These are phyloP conservation scores for Inga leiocalycina DNA, from an alignment of 306 rosid species.

Conservation along the genomic window DNA sequence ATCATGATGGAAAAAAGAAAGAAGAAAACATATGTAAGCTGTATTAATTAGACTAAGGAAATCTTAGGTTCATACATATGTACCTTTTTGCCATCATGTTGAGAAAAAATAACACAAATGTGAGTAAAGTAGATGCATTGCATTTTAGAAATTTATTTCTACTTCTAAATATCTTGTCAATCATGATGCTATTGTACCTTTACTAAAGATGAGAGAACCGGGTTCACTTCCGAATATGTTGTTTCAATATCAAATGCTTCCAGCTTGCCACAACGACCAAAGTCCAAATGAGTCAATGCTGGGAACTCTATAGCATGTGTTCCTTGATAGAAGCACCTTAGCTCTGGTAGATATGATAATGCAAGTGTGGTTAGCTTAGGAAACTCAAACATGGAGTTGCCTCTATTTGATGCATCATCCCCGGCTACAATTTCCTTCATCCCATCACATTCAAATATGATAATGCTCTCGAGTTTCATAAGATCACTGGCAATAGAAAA, in stretches of 20 bases:
- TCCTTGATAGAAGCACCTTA: too few relatives aligned
- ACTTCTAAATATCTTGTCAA: not conserved
- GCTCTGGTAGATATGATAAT: too few relatives aligned
- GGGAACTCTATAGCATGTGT: not conserved
- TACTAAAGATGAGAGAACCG: not conserved
- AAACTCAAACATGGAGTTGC: too few relatives aligned
- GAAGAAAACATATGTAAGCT: not conserved
- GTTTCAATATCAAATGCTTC: not conserved
- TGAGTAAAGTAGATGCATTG: too few relatives aligned
- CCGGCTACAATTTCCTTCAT: too few relatives aligned
- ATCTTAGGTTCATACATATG: not conserved
- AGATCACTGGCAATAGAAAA: too few relatives aligned
- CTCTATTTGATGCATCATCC: too few relatives aligned
- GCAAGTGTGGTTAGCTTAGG: too few relatives aligned
- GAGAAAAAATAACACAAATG: too few relatives aligned
- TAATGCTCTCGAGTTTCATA: too few relatives aligned
- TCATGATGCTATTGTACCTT: slow-evolving; percentile 14
- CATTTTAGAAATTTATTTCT: too few relatives aligned
- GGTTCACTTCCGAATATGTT: not conserved
- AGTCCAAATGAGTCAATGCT: not conserved
- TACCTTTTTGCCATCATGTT: not conserved
- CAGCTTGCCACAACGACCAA: not conserved
- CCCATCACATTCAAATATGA: too few relatives aligned
- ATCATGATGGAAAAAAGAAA: not conserved
- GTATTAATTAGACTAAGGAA: not conserved